Conservation (phyloP, 1,284 basidiomycete genomes). For the Pseudozyma hubeiensis region DNA sequence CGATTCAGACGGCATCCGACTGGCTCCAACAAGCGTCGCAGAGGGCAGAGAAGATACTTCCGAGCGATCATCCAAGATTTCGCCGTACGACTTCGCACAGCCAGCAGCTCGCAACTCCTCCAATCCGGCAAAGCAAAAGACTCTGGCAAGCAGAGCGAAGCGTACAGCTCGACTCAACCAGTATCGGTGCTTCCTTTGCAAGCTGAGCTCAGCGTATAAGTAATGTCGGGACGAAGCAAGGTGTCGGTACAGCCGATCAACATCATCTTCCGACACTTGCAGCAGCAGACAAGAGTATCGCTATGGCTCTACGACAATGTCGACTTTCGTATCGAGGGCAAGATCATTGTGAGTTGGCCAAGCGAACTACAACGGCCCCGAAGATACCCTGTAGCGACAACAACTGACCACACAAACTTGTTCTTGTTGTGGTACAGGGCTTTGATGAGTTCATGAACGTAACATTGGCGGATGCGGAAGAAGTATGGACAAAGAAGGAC, state of each 20-base stretch:
- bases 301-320: constrained; percentile 98
- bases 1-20: too few relatives aligned
- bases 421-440: constrained; percentile 73
- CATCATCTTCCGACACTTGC: constrained; percentile 98
- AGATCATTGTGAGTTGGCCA: constrained; percentile 75
- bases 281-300: constrained; percentile 86
- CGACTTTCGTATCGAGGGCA: constrained; percentile 95
- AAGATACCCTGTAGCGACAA: neutral
- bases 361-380: neutral
- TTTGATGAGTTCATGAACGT: constrained; percentile 99
- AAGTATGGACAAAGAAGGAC: constrained; percentile 76
- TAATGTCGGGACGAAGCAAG: constrained; percentile 53
- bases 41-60: too few relatives aligned
- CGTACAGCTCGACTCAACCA: neutral
- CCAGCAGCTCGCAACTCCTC: too few relatives aligned
- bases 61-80: too few relatives aligned
- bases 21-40: too few relatives aligned
- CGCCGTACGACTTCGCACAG: too few relatives aligned
- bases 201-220: constrained; percentile 2
- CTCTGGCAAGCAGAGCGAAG: neutral
- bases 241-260: constrained; percentile 72
- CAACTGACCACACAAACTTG: constrained; percentile 1
- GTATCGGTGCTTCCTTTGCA: neutral
- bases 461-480: constrained; percentile 92
- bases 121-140: neutral